phyloP scores from a whole-genome alignment of 2,329 filamentous ascomycete genomes.

The Coccinonectria pachysandricola region DNA sequence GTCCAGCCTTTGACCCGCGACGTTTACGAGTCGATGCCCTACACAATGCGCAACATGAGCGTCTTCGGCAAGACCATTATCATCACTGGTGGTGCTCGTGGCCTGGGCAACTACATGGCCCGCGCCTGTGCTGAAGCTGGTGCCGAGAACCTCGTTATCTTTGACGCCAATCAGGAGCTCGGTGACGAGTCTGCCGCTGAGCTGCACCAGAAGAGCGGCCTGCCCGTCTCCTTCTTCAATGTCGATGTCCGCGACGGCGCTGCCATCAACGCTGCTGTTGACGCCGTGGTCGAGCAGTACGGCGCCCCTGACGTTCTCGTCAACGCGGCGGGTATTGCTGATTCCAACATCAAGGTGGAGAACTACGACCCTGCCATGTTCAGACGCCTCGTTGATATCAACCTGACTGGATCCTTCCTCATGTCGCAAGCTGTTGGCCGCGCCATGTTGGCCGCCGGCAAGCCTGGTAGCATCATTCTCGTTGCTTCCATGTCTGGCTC shows the following conservation, averaged over 20 bases:
- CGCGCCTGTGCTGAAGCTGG: slow-evolving; percentile 68
- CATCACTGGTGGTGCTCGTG: slow-evolving; percentile 65
- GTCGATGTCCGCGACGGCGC: slow-evolving; percentile 65
- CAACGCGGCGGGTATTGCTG: slow-evolving; percentile 71
- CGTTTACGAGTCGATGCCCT: slow-evolving; percentile 46
- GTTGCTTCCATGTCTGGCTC: slow-evolving; percentile 74
- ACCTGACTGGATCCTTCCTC: slow-evolving; percentile 69
- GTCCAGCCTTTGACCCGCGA: slow-evolving; percentile 42
- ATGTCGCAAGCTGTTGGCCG: slow-evolving; percentile 63
- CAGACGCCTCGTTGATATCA: slow-evolving; percentile 71
- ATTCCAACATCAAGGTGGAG: slow-evolving; percentile 77
- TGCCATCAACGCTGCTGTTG: slow-evolving; percentile 59
- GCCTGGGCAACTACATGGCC: slow-evolving; percentile 71
- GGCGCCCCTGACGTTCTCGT: slow-evolving; percentile 66
- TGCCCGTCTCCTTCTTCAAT: slow-evolving; percentile 68
- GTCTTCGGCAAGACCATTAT: slow-evolving; percentile 62
- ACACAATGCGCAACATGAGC: slow-evolving; percentile 59
- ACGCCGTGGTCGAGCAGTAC: slow-evolving; percentile 54
- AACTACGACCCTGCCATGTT: slow-evolving; percentile 67
- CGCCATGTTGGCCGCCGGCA: slow-evolving; percentile 61
- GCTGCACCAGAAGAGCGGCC: slow-evolving; percentile 60
- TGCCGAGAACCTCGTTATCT: slow-evolving; percentile 61
- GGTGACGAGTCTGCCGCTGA: slow-evolving; percentile 60
- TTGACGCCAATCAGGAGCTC: slow-evolving; percentile 67
- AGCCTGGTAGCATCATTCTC: slow-evolving; percentile 64